Conservation (phyloP, 2,329 filamentous ascomycete genomes). For the Trichoderma sp. region DNA sequence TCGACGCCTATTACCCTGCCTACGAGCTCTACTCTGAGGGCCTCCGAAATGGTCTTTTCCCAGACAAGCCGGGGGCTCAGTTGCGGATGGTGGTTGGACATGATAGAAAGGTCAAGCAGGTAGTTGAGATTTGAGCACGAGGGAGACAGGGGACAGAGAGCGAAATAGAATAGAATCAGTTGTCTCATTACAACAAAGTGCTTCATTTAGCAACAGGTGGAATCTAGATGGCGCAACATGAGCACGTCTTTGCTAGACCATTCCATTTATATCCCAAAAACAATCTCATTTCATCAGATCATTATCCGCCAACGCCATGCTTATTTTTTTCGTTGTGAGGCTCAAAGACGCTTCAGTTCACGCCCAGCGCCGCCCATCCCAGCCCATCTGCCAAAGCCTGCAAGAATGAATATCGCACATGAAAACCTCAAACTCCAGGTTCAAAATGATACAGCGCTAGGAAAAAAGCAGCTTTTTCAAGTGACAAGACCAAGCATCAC, state of each 20-base stretch:
- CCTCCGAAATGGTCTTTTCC: conserved; percentile 56
- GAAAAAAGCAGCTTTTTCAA: neutral
- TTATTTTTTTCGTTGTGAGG: neutral
- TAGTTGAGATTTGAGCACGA: conserved; percentile 36
- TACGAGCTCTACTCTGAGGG: conserved; percentile 66
- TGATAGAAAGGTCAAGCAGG: conserved; percentile 58
- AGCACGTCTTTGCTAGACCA: neutral
- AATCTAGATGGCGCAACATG: neutral
- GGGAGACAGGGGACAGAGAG: neutral
- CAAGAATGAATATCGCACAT: neutral
- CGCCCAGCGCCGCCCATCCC: neutral
- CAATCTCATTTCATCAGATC: neutral
- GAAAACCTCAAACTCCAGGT: conserved; percentile 8
- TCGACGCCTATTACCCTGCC: conserved; percentile 65
- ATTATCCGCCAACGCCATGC: neutral
- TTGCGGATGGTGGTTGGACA: conserved; percentile 59
- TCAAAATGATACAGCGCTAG: neutral
- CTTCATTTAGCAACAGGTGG: neutral
- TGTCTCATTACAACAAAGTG: neutral
- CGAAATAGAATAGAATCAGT: neutral
- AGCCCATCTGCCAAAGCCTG: neutral
- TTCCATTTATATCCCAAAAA: conserved; percentile 3
- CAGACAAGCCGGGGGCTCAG: conserved; percentile 50
- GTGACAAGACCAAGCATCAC: neutral
- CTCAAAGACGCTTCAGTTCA: neutral